Base-by-base conservation (phyloP, 495 filamentous ascomycete species). In the Penicillium subrubescens region DNA sequence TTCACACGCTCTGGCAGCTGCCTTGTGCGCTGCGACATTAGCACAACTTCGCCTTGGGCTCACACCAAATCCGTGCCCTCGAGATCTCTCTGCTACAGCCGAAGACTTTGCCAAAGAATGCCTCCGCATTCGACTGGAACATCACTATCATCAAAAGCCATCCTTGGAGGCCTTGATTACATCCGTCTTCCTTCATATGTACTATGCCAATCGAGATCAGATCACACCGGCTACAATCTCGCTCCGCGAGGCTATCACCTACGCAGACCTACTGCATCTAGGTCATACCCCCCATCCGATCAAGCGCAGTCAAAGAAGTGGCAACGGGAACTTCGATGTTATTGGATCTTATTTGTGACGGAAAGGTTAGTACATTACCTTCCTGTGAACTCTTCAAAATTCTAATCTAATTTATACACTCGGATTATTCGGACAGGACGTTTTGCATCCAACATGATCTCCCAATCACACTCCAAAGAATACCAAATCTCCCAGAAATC, bases 401-500 rank as follows among this genome's bases (percentile, higher is more conserved):
- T 35, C 11, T 8, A 2, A 35, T 35, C 33, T 35, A 35, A 35
- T 35, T 11, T n/a, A 17, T 41, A 25, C 57, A 15, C 29, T 2
- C 29, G 23, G 12, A 27, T 53, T 17, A 8, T 27, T 37, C 12
- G 5, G 8, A 27, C 23, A 68, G 66, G 19, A 68, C 66, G 7
- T 68, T 65, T 61, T 68, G 66, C 55, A 68, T 68, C 31, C 66
- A 68, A 52, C 66, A 68, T 51, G 62, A 64, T 17, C 34, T 68
- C 2, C 63, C 66, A 17, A 61, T 68, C 19, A 65, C 63, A 17
- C 54, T 68, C 5, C 59, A 68, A 14, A 68, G 64, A 41, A 68
- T 44, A n/a, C 39, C 53, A 2, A 61, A 59, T 29, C 60, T 62
- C 17, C 66, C 66, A 8, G 61, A 57, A 52, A 58, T 62, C 11